phyloP scores from a whole-genome alignment of 2,329 filamentous ascomycete genomes.

The Calonectria leucothoes region DNA sequence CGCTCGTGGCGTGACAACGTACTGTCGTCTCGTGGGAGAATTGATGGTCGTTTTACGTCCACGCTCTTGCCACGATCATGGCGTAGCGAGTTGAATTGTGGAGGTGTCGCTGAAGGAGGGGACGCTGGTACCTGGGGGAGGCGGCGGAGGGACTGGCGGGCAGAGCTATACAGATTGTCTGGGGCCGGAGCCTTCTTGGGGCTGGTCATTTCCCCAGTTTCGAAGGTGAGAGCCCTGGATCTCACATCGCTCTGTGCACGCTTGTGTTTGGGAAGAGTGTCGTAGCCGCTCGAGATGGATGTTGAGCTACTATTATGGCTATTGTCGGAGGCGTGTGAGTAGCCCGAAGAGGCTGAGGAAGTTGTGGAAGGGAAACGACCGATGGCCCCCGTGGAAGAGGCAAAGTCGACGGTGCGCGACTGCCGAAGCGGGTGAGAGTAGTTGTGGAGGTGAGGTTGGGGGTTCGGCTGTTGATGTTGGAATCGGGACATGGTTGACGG shows the following conservation, averaged over 20 bases:
- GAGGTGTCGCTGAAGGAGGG: slow-evolving; percentile 54
- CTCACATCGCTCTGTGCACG: slow-evolving; percentile 80
- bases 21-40: slow-evolving; percentile 57
- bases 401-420: slow-evolving; percentile 62
- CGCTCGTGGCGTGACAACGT: slow-evolving; percentile 56
- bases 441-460: slow-evolving; percentile 28
- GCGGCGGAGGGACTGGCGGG: slow-evolving; percentile 82
- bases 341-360: slow-evolving; percentile 77
- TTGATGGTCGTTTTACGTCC: slow-evolving; percentile 68
- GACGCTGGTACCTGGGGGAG: slow-evolving; percentile 73
- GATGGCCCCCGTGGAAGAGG: slow-evolving; percentile 54
- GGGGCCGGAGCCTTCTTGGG: slow-evolving; percentile 60
- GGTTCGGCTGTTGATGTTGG: slow-evolving; percentile 33
- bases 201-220: slow-evolving; percentile 56
- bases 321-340: slow-evolving; percentile 70
- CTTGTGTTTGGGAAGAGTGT: slow-evolving; percentile 67
- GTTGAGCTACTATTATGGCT: slow-evolving; percentile 74
- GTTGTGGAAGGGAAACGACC: slow-evolving; percentile 76
- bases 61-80: slow-evolving; percentile 73
- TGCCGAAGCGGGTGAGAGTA: slow-evolving; percentile 59
- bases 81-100: slow-evolving; percentile 49
- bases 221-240: slow-evolving; percentile 63
- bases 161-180: slow-evolving; percentile 75
- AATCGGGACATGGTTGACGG: slow-evolving; percentile 62
- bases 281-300: slow-evolving; percentile 72